These are phyloP conservation scores for Senna siamea DNA, from an alignment of 306 rosid species.

Conservation along the genomic window DNA sequence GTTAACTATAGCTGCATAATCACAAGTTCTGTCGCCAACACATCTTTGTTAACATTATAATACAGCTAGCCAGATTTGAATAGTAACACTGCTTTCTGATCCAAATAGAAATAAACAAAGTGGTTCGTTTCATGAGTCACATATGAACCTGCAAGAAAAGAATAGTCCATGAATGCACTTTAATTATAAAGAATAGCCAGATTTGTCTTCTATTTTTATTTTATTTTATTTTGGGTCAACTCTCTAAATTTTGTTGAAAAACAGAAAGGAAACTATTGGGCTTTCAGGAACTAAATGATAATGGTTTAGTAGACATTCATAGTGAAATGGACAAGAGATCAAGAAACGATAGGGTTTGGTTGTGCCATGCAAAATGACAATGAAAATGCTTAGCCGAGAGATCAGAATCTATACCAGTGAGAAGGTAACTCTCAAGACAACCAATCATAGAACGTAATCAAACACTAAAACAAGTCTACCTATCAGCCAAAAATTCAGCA, in stretches of 20 bases:
- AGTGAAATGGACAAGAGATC: background rate
- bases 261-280: background rate
- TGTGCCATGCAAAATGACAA: background rate
- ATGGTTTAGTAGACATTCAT: background rate
- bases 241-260: background rate
- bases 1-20: constrained; percentile 51
- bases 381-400: background rate
- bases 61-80: constrained; percentile 81
- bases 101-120: constrained; percentile 97
- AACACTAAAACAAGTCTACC: constrained; percentile 6
- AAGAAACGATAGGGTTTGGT: background rate
- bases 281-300: background rate
- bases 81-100: constrained; percentile 92
- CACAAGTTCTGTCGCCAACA: constrained; percentile 43
- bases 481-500: constrained; percentile 20
- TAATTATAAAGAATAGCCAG: too few relatives aligned
- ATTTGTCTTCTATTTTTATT: too few relatives aligned
- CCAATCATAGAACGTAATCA: constrained; percentile 8
- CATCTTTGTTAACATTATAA: constrained; percentile 38
- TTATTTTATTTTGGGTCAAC: too few relatives aligned
- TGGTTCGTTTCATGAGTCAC: constrained; percentile 99
- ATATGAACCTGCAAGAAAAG: constrained; percentile 74
- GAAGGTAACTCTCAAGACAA: background rate
- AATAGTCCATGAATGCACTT: constrained; percentile 31
- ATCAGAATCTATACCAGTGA: constrained; percentile 11